Base-by-base conservation (phyloP, 208 protist species). In the Crithidia fasciculata region DNA sequence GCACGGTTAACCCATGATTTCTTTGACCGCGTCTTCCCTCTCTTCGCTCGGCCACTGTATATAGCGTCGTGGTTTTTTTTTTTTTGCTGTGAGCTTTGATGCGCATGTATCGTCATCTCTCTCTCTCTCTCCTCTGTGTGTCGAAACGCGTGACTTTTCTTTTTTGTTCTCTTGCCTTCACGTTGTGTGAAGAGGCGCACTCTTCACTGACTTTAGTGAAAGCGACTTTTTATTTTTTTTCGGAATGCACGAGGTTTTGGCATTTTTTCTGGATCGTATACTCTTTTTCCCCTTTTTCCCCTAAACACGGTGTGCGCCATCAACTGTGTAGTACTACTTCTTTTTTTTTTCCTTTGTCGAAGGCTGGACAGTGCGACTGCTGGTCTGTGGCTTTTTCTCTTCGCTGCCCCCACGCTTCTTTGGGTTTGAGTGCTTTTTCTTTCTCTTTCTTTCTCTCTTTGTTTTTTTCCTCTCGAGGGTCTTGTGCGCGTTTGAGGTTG, bases 401-500 rank as follows among this genome's bases (percentile, higher is more conserved):
- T 28, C 28, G 28, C 28, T 28, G 28, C 28, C 28, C 28, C 28
- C 28, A 1, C 28, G 28, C 28, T 28, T 28, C 60, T 39, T 44
- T 61, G 47, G 12, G 36, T 18, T 40, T 18, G 8, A 47, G 43
- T 52, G 52, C 43, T 39, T 55, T 19, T 60, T 61, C 36, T 49
- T 49, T 55, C 13, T 66, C 55, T 49, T 49, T 55, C 13, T 66
- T 47, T 28, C 28, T 28, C 28, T 28, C 28, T 28, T 1, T 28
- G 28, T 28, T 28, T 28, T 28, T 66, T 43, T 47, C 57, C 61
- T 56, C 18, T 8, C 15, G 66, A 45, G 28, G 16, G 39, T n/a
- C 2, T 78, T 71, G 10, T 78, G n/a, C 36, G 64, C 73, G 13
- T 66, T 66, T 74, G 28, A 2, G 10, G 53, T 44, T 73, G n/a